Conservation (phyloP, 108 stramenopile genomes). For the Mayamaea pseudoterrestris region DNA sequence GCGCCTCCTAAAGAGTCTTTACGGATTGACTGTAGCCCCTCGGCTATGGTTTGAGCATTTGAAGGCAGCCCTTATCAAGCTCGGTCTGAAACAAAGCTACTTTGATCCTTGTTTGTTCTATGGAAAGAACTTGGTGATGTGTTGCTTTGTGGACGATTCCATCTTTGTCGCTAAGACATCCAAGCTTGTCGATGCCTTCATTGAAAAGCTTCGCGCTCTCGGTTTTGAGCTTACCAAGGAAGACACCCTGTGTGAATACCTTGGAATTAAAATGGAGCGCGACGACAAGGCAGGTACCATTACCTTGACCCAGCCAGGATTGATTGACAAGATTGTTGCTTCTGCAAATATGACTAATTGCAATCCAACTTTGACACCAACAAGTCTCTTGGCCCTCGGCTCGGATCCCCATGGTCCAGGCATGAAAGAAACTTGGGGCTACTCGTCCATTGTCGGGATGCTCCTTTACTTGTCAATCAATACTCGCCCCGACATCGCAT, state of each 20-base stretch:
- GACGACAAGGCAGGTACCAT: no score
- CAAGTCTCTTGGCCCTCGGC: constrained; percentile 16
- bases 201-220: background rate
- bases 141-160: constrained; percentile 31
- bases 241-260: constrained; percentile 11
- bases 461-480: constrained; percentile 25
- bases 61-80: background rate
- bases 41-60: constrained; percentile 6
- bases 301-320: constrained; percentile 25
- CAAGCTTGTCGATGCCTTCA: constrained; percentile 1
- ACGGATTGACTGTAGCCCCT: constrained; percentile 10
- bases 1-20: constrained; percentile 9
- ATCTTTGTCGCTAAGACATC: background rate
- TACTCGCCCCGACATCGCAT: constrained; percentile 25
- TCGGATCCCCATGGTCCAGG: constrained; percentile 19
- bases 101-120: constrained; percentile 29
- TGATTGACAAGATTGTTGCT: constrained; percentile 27
- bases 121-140: constrained; percentile 10
- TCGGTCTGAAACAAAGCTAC: constrained; percentile 1
- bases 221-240: constrained; percentile 16
- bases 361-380: constrained; percentile 17
- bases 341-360: constrained; percentile 29
- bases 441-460: constrained; percentile 32
- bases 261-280: constrained; percentile 13
- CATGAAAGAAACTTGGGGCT: constrained; percentile 20